Percentiles rank a stretch among this genome's conserved stretches.
Evolutionary conservation across 257 asterid species (phyloP).

Genomic region (Przewalskia tangutica): DNA sequence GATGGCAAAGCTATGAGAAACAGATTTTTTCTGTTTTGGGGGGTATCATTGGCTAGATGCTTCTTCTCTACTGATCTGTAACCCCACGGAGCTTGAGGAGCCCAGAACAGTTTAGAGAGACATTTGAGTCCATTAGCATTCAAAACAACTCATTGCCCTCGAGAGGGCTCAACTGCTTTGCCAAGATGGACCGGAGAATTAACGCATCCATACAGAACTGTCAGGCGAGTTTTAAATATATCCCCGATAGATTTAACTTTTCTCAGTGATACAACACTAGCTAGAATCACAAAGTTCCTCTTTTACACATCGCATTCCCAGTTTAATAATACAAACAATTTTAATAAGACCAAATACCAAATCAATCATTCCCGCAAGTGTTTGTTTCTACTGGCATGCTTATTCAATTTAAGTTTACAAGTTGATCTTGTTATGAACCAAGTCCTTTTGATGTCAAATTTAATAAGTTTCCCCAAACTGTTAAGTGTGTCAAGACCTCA

Average conservation of each 20-base stretch:
- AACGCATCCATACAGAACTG: not conserved
- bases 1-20: not conserved
- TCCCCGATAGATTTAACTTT: no score
- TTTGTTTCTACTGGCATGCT: not conserved
- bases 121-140: conserved; percentile 51
- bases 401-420: no score
- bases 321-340: not conserved
- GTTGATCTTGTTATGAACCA: no score
- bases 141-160: conserved; percentile 39
- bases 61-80: conserved; percentile 45
- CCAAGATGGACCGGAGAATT: conserved; percentile 48
- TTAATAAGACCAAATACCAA: not conserved
- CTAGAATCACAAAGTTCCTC: not conserved
- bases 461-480: no score
- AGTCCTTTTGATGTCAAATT: no score
- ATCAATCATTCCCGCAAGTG: not conserved
- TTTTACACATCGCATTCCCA: not conserved
- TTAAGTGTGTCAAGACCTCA: no score
- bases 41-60: not conserved
- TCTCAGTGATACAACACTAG: no score
- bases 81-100: conserved; percentile 23
- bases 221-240: not conserved
- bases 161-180: conserved; percentile 32
- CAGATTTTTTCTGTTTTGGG: not conserved
- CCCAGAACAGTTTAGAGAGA: conserved; percentile 37